A percentile compares a stretch with the other conserved stretches of the same genome.
These are phyloP conservation scores for Halophytophthora batemanensis DNA, from an alignment of 352 stramenopile species.

Conservation along the genomic window DNA sequence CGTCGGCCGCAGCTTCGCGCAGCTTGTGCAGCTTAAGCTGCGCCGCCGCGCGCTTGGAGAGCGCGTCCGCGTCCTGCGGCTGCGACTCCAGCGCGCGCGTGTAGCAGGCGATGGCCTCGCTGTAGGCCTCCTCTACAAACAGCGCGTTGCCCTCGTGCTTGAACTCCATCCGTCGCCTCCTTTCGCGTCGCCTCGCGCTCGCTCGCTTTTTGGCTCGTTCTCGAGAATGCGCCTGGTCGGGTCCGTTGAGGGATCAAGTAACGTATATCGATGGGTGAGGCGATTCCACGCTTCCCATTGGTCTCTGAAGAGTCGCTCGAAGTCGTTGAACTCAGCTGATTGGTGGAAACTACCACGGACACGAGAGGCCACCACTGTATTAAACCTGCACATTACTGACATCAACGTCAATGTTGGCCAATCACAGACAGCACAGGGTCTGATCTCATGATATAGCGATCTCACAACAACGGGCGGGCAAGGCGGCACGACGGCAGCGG, in stretches of 20 bases:
- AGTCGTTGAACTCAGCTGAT: too few species aligned
- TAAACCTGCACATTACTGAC: too few species aligned
- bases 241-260: background rate
- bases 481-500: too few species aligned
- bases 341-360: too few species aligned
- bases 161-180: constrained; percentile 48
- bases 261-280: background rate
- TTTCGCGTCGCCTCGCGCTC: constrained; percentile 9
- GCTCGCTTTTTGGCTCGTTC: background rate
- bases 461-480: too few species aligned
- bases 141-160: constrained; percentile 72
- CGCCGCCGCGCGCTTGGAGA: constrained; percentile 68
- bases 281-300: background rate
- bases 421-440: too few species aligned
- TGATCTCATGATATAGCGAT: too few species aligned
- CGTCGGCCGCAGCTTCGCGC: constrained; percentile 49
- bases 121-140: constrained; percentile 84
- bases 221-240: background rate
- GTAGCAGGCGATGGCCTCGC: constrained; percentile 55
- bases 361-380: too few species aligned
- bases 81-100: constrained; percentile 36
- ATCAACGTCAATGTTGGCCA: too few species aligned
- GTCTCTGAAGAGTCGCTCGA: too few species aligned
- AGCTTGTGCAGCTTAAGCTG: constrained; percentile 68
- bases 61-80: constrained; percentile 40